A percentile compares a stretch with the other conserved stretches of the same genome.
Conservation (phyloP, 495 filamentous ascomycete genomes). For the Staphylotrichum tortipilum region DNA sequence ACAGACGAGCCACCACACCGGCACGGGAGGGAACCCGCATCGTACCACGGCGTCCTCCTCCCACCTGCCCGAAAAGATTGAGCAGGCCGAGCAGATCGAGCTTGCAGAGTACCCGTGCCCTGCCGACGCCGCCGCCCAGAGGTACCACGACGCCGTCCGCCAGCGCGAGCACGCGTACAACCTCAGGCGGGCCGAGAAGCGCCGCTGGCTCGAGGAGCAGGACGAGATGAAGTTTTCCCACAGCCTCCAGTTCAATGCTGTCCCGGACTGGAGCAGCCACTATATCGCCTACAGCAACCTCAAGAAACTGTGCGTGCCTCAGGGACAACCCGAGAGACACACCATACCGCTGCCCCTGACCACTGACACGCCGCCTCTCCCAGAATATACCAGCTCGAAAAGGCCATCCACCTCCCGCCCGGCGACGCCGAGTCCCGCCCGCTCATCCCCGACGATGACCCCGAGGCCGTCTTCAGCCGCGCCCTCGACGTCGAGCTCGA, state of each 20-base stretch:
- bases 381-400: slow-evolving; percentile 92
- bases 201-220: slow-evolving; percentile 48
- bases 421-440: slow-evolving; percentile 77
- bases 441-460: slow-evolving; percentile 60
- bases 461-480: slow-evolving; percentile 67
- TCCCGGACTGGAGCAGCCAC: slow-evolving; percentile 95
- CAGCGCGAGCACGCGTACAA: slow-evolving; percentile 18
- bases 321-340: background rate
- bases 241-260: slow-evolving; percentile 98
- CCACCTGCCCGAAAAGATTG: background rate
- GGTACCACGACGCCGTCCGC: background rate
- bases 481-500: slow-evolving; percentile 85
- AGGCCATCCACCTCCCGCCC: slow-evolving; percentile 50
- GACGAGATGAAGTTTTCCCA: slow-evolving; percentile 99
- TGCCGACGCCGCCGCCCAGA: slow-evolving; percentile 3
- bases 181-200: slow-evolving; percentile 41
- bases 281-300: slow-evolving; percentile 98
- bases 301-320: slow-evolving; percentile 79
- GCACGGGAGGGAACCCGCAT: slow-evolving; percentile 36
- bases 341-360: background rate
- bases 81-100: slow-evolving; percentile 27
- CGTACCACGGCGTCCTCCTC: slow-evolving; percentile 2
- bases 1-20: too few species aligned
- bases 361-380: too few species aligned
- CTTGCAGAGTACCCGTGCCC: slow-evolving; percentile 28